These are phyloP conservation scores for Globisporangium parvum DNA, from an alignment of 352 stramenopile genomes.

Conservation along the genomic window DNA sequence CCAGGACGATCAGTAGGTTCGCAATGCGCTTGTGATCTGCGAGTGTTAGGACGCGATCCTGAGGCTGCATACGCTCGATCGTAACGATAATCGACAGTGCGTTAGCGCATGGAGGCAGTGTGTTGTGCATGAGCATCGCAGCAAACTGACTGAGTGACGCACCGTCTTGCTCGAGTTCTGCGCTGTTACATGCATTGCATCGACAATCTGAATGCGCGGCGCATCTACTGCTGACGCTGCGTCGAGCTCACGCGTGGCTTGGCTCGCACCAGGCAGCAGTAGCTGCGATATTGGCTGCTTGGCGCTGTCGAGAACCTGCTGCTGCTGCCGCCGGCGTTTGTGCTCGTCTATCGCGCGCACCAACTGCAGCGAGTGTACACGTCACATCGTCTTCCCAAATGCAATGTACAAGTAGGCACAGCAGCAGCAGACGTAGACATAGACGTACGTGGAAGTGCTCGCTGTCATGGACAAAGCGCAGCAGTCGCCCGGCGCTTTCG, in stretches of 20 bases:
- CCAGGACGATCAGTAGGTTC: slow-evolving; percentile 36
- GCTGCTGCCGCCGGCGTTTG: background rate
- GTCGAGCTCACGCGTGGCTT: background rate
- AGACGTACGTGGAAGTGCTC: slow-evolving; percentile 38
- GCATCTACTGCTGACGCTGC: background rate
- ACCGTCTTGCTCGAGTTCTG: background rate
- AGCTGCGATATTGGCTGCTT: slow-evolving; percentile 8
- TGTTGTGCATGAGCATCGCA: no score
- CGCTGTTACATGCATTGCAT: background rate
- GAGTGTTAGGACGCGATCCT: slow-evolving; percentile 26
- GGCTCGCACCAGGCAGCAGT: slow-evolving; percentile 6
- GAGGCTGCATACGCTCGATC: background rate
- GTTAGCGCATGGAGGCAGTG: background rate
- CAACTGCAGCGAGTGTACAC: slow-evolving; percentile 18
- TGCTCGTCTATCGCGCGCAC: slow-evolving; percentile 29
- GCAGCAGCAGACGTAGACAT: background rate
- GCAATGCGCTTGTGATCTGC: slow-evolving; percentile 62
- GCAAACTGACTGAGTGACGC: background rate
- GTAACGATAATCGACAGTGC: background rate
- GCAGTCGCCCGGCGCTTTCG: slow-evolving; percentile 29
- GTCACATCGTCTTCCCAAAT: background rate
- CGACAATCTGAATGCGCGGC: background rate
- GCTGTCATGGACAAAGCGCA: slow-evolving; percentile 32
- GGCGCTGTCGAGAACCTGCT: background rate
- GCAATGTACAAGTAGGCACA: no score